These are phyloP conservation scores for Fusarium globosum DNA, from an alignment of 2,329 filamentous ascomycete genomes.

Conservation along the genomic window DNA sequence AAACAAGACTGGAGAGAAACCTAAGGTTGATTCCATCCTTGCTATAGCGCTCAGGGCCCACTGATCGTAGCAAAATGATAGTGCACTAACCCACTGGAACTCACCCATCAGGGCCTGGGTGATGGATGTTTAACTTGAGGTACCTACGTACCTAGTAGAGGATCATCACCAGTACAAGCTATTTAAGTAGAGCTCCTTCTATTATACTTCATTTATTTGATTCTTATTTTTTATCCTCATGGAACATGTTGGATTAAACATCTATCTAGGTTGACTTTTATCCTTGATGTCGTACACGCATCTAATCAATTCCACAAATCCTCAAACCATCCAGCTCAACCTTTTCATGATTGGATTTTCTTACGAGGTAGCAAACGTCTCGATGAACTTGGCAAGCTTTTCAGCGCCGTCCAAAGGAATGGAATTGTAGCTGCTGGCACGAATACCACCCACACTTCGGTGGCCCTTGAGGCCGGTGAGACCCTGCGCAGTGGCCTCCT, in stretches of 20 bases:
- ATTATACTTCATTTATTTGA: neutral
- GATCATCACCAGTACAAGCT: neutral
- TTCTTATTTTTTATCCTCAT: neutral
- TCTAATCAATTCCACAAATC: neutral
- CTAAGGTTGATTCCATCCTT: neutral
- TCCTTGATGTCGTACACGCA: neutral
- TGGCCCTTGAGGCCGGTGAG: constrained; percentile 90
- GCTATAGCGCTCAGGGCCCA: constrained; percentile 13
- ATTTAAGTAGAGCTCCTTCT: neutral
- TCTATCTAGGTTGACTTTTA: constrained; percentile 20
- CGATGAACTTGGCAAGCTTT: constrained; percentile 74
- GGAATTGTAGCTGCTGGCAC: constrained; percentile 90
- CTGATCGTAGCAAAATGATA: neutral
- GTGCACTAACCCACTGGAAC: neutral
- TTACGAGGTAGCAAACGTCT: constrained; percentile 57
- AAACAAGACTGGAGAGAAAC: neutral
- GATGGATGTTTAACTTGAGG: neutral
- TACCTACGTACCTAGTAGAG: no score
- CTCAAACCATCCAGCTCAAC: neutral
- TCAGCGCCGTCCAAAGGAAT: constrained; percentile 75
- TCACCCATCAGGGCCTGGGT: neutral
- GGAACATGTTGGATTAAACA: constrained; percentile 41
- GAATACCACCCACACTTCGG: constrained; percentile 75
- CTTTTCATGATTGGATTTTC: no score
- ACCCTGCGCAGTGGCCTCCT: constrained; percentile 73